phyloP scores from a whole-genome alignment of 169 alveolate species.

The Eimeria brunetti region DNA sequence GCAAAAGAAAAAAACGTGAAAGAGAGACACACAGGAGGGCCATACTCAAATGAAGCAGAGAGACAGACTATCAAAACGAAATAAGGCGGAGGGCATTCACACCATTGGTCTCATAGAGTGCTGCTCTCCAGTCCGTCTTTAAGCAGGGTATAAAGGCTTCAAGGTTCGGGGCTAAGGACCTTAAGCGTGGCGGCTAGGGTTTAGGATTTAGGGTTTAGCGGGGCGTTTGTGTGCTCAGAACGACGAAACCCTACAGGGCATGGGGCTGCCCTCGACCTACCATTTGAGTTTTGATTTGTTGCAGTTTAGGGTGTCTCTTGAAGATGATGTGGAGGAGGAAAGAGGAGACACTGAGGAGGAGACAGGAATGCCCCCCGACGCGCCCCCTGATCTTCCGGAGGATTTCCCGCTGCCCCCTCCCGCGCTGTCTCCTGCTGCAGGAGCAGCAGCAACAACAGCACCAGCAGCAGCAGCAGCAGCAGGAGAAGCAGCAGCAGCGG shows the following conservation, averaged over 20 bases:
- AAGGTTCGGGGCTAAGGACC: background rate
- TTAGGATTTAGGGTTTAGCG: background rate
- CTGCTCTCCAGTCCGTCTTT: no score
- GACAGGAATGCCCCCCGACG: background rate
- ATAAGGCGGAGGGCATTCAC: no score
- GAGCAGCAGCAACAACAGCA: background rate
- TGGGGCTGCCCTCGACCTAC: conserved; percentile 84
- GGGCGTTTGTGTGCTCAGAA: conserved; percentile 38
- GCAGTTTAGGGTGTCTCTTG: conserved; percentile 82
- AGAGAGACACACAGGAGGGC: background rate
- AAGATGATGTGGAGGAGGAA: conserved; percentile 80
- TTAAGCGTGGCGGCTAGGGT: background rate
- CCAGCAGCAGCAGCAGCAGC: background rate
- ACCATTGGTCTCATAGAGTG: background rate
- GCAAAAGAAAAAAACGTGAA: no score
- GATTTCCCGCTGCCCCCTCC: conserved; percentile 41
- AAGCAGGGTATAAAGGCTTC: no score
- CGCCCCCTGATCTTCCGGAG: conserved; percentile 36
- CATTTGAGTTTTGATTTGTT: conserved; percentile 83
- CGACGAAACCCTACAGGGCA: conserved; percentile 82
- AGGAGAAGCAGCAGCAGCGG: background rate
- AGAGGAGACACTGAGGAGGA: background rate
- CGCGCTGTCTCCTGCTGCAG: background rate
- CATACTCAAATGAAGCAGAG: background rate
- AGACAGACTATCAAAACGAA: background rate